phyloP scores from a whole-genome alignment of 2,329 filamentous ascomycete genomes.

The Drechslera avenae region DNA sequence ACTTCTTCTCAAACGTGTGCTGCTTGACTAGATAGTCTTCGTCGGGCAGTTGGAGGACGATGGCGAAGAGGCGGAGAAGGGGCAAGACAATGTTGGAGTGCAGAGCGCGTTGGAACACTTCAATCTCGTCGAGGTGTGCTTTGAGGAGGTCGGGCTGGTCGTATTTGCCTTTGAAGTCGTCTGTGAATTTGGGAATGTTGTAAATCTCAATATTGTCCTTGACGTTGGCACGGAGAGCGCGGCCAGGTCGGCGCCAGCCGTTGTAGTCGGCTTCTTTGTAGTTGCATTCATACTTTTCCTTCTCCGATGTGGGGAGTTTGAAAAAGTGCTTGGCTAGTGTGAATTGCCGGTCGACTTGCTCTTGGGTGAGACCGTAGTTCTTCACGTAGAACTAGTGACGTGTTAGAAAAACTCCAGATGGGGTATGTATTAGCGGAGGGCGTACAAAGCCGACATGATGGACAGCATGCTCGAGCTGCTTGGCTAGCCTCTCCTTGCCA shows the following conservation, averaged over 20 bases:
- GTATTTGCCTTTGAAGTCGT: neutral
- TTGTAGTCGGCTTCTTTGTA: neutral
- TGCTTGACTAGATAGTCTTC: constrained; percentile 46
- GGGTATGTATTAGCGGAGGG: too few species aligned
- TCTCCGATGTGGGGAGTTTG: constrained; percentile 61
- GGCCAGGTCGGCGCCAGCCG: neutral
- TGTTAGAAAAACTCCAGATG: too few species aligned
- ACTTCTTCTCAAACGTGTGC: constrained; percentile 45
- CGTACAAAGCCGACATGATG: constrained; percentile 49
- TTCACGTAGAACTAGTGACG: constrained; percentile 64
- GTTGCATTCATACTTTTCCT: constrained; percentile 53
- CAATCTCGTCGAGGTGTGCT: constrained; percentile 37
- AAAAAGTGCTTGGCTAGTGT: constrained; percentile 66
- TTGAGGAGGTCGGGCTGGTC: constrained; percentile 17
- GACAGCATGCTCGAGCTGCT: constrained; percentile 62
- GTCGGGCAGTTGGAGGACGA: constrained; percentile 47
- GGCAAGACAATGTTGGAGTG: constrained; percentile 35
- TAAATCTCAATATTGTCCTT: constrained; percentile 39
- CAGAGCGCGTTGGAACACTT: constrained; percentile 34
- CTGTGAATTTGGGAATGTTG: constrained; percentile 43
- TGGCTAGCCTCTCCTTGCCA: constrained; percentile 60
- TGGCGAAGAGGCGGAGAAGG: constrained; percentile 48
- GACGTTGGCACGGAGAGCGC: neutral
- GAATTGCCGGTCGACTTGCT: constrained; percentile 65
- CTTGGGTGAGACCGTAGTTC: constrained; percentile 64